Evolutionary conservation across 148 eudicot species (phyloP).

Genomic region (Spergularia bocconei): DNA sequence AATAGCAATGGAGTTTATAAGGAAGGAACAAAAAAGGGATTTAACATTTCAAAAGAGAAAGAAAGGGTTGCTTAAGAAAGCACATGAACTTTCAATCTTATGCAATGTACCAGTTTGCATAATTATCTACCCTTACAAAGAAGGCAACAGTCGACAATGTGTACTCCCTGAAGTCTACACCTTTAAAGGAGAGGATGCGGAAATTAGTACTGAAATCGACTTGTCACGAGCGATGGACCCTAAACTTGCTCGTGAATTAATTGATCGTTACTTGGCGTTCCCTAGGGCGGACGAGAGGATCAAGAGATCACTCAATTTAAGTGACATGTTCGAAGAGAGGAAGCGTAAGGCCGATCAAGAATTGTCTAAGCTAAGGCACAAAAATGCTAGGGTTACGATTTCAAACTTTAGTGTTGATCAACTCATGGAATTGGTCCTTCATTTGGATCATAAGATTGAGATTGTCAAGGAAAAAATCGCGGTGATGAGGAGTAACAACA

Average conservation of each 20-base stretch:
- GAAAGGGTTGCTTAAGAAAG: conserved; percentile 29
- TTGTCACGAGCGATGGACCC: conserved; percentile 9
- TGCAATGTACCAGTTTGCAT: conserved; percentile 30
- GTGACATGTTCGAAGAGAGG: conserved; percentile 24
- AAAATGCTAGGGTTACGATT: conserved; percentile 16
- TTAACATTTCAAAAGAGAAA: conserved; percentile 29
- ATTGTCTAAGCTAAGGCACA: conserved; percentile 17
- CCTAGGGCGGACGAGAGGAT: conserved; percentile 19
- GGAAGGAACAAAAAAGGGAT: conserved; percentile 16
- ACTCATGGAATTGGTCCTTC: conserved; percentile 13
- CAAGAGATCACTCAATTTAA: conserved; percentile 16
- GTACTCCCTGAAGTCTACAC: conserved; percentile 20
- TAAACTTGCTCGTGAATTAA: conserved; percentile 1
- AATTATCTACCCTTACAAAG: conserved; percentile 27
- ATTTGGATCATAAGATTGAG: conserved; percentile 27
- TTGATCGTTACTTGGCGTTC: conserved; percentile 14
- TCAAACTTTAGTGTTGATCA: background rate
- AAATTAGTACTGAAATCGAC: background rate
- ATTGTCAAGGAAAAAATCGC: conserved; percentile 18
- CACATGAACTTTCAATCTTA: conserved; percentile 27
- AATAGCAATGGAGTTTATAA: conserved; percentile 22
- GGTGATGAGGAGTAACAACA: background rate
- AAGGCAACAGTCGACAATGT: background rate
- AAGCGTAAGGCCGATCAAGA: conserved; percentile 19
- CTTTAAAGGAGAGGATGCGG: background rate